These are phyloP conservation scores for Starmera quercuum DNA, from an alignment of 805 yeast species.

Conservation along the genomic window DNA sequence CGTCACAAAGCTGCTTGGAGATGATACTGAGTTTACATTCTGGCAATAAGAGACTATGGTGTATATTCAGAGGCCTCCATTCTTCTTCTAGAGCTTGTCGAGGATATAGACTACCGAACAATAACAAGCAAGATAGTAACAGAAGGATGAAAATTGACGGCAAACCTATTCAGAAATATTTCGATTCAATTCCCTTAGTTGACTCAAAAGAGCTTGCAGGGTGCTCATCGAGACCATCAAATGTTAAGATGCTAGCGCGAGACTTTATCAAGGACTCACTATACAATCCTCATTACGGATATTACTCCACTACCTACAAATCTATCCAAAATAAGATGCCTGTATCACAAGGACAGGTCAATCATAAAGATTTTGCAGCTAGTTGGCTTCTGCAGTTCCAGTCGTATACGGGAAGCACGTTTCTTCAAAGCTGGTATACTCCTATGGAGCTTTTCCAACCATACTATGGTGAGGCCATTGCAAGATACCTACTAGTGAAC, in stretches of 20 bases:
- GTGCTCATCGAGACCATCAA: constrained; percentile 38
- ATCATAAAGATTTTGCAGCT: constrained; percentile 63
- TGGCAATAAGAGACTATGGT: too few relatives aligned
- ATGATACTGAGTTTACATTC: too few relatives aligned
- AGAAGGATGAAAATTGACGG: not conserved
- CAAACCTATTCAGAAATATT: not conserved
- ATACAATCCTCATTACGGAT: constrained; percentile 78
- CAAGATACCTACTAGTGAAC: constrained; percentile 67
- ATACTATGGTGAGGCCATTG: constrained; percentile 78
- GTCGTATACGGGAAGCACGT: constrained; percentile 34
- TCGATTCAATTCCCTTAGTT: not conserved
- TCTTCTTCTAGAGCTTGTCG: too few relatives aligned
- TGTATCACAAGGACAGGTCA: constrained; percentile 45
- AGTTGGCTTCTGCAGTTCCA: constrained; percentile 59
- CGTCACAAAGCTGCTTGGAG: too few relatives aligned
- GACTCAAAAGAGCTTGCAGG: not conserved
- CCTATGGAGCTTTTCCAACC: constrained; percentile 86
- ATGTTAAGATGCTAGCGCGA: constrained; percentile 62
- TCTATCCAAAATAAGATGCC: constrained; percentile 64
- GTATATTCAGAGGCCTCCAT: too few relatives aligned
- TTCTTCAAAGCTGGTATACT: constrained; percentile 76
- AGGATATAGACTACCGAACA: not conserved
- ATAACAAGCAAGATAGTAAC: too few relatives aligned
- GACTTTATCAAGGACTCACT: constrained; percentile 83
- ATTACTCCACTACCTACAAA: constrained; percentile 70